Conservation (phyloP, 2,329 filamentous ascomycete species). For the Dendryphion nanum region DNA sequence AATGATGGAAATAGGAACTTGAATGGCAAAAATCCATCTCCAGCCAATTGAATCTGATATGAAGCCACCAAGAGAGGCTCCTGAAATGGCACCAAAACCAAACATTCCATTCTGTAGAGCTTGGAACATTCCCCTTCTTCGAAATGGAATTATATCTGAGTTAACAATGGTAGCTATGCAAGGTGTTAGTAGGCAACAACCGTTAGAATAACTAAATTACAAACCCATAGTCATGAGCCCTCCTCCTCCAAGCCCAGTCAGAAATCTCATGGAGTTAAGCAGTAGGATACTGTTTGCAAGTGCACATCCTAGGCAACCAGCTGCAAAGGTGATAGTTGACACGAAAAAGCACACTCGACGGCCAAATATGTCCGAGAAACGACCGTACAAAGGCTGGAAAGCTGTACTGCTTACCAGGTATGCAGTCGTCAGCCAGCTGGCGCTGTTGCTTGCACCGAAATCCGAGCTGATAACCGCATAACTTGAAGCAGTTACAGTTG, state of each 20-base stretch:
- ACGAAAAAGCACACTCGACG: constrained; percentile 27
- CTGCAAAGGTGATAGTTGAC: constrained; percentile 27
- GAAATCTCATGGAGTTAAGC: constrained; percentile 25
- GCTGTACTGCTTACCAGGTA: constrained; percentile 23
- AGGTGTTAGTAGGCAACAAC: not conserved
- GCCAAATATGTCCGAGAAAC: constrained; percentile 43
- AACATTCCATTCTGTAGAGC: constrained; percentile 61
- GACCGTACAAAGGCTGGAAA: constrained; percentile 26
- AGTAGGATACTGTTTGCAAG: constrained; percentile 20
- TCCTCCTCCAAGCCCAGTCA: constrained; percentile 30
- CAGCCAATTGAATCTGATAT: constrained; percentile 46
- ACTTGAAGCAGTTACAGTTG: constrained; percentile 46
- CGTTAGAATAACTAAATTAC: not conserved
- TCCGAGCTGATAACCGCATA: constrained; percentile 44
- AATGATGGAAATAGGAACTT: constrained; percentile 59
- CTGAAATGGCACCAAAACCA: constrained; percentile 62
- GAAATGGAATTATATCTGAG: constrained; percentile 62
- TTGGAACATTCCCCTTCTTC: constrained; percentile 58
- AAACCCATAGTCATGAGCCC: constrained; percentile 32
- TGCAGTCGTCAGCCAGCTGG: constrained; percentile 27
- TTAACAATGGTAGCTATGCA: constrained; percentile 42
- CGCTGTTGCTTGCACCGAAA: constrained; percentile 46
- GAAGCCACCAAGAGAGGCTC: constrained; percentile 45
- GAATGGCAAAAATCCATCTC: constrained; percentile 57
- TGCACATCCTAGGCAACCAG: constrained; percentile 31